Conservation (phyloP, 768 basidiomycete species). For the Naganishia randhawae region DNA sequence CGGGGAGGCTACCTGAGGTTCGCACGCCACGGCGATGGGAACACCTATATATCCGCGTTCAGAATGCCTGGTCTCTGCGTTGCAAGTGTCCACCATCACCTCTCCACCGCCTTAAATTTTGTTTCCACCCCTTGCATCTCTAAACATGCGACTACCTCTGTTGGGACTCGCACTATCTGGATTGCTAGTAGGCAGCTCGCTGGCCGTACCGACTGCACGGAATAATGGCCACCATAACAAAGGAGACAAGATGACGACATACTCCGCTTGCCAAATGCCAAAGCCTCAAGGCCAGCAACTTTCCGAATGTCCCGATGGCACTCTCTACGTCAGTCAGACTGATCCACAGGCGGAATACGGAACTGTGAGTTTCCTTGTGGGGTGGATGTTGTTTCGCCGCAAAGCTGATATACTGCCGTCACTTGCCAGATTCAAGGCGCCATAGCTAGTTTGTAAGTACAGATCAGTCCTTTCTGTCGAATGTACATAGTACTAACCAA, state of each 20-base stretch:
- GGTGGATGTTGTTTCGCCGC: slow-evolving; percentile 51
- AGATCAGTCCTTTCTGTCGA: background rate
- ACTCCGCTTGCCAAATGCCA: slow-evolving; percentile 27
- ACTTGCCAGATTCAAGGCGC: slow-evolving; percentile 56
- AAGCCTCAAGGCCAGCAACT: slow-evolving; percentile 49
- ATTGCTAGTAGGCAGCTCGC: too few relatives aligned
- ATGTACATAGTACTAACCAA: background rate
- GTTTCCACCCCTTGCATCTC: background rate
- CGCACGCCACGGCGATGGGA: too few relatives aligned
- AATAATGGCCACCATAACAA: background rate
- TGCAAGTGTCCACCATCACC: background rate
- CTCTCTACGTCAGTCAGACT: slow-evolving; percentile 59
- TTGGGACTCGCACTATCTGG: background rate
- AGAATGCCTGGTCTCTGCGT: background rate
- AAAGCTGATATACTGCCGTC: background rate
- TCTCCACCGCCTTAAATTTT: background rate
- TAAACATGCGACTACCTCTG: background rate
- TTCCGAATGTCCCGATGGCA: slow-evolving; percentile 59
- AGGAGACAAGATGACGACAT: background rate
- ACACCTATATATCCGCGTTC: background rate
- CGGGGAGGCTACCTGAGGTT: too few relatives aligned
- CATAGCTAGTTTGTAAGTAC: slow-evolving; percentile 58
- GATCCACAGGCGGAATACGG: slow-evolving; percentile 52
- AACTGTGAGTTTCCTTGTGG: slow-evolving; percentile 1
- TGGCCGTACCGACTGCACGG: background rate